phyloP scores from a whole-genome alignment of 257 asterid genomes.

The Mitragyna speciosa region DNA sequence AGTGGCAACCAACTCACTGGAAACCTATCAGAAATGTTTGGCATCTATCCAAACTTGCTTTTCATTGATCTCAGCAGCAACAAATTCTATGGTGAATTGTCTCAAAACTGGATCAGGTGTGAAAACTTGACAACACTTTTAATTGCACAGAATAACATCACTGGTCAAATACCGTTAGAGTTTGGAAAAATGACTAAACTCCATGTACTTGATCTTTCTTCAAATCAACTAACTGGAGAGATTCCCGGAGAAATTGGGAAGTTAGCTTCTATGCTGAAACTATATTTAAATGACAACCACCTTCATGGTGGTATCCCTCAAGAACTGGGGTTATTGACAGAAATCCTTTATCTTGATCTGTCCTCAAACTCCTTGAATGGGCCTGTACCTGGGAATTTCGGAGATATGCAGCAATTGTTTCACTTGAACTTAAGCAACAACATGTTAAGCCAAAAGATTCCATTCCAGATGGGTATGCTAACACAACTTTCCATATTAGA shows the following conservation, averaged over 20 bases:
- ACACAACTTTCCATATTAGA: conserved; percentile 26
- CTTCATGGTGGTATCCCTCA: conserved; percentile 31
- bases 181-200: no score
- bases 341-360: conserved; percentile 19
- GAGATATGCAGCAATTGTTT: no score
- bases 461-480: conserved; percentile 29
- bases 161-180: no score
- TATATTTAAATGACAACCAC: conserved; percentile 29
- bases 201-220: neutral
- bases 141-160: no score
- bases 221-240: conserved; percentile 28
- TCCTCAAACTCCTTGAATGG: conserved; percentile 32
- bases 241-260: conserved; percentile 31
- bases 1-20: conserved; percentile 30
- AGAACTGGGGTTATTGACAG: conserved; percentile 16
- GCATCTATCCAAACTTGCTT: conserved; percentile 30
- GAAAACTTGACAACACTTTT: no score
- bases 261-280: conserved; percentile 13
- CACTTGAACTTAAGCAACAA: conserved; percentile 35
- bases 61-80: conserved; percentile 38
- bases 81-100: conserved; percentile 28
- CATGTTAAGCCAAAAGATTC: conserved; percentile 22
- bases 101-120: conserved; percentile 30
- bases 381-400: conserved; percentile 29
- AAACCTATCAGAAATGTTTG: conserved; percentile 30